These are phyloP conservation scores for Didymella exigua DNA, from an alignment of 2,329 filamentous ascomycete species.

Conservation along the genomic window DNA sequence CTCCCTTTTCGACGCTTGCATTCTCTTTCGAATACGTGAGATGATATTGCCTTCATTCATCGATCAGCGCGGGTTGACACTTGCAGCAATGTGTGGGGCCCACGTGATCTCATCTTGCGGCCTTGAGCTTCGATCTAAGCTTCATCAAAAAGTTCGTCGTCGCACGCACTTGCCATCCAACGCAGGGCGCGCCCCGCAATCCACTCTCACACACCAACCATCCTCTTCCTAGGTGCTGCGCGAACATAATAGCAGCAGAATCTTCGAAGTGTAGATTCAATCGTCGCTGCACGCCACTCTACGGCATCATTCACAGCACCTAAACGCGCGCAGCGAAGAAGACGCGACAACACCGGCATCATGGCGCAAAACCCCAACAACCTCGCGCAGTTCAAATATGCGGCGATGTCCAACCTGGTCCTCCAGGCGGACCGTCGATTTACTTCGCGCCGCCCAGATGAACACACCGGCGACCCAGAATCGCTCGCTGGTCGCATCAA, in stretches of 20 bases:
- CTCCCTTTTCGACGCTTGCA: neutral
- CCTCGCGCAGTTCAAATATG: slow-evolving; percentile 98
- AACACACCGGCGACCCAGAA: slow-evolving; percentile 95
- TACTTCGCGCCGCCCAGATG: slow-evolving; percentile 87
- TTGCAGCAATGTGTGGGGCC: too few species aligned
- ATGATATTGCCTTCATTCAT: neutral
- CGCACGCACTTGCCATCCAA: slow-evolving; percentile 24
- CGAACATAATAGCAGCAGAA: slow-evolving; percentile 13
- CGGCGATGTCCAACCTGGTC: slow-evolving; percentile 99
- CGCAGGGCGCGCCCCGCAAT: slow-evolving; percentile 33
- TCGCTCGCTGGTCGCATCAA: slow-evolving; percentile 93
- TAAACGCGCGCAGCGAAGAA: slow-evolving; percentile 30
- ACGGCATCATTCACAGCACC: neutral
- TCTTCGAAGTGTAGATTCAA: slow-evolving; percentile 12
- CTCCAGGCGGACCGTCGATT: slow-evolving; percentile 99
- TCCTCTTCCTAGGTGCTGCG: slow-evolving; percentile 14
- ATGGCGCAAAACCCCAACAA: slow-evolving; percentile 54
- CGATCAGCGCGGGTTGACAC: neutral
- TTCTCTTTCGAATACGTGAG: too few species aligned
- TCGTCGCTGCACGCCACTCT: neutral
- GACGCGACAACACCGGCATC: slow-evolving; percentile 24
- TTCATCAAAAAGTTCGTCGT: slow-evolving; percentile 20
- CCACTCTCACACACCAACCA: slow-evolving; percentile 20
- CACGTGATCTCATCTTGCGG: neutral
- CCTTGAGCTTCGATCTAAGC: slow-evolving; percentile 11